Conservation (phyloP, 176 grass and related monocot genomes). For the Pontederia crassipes region DNA sequence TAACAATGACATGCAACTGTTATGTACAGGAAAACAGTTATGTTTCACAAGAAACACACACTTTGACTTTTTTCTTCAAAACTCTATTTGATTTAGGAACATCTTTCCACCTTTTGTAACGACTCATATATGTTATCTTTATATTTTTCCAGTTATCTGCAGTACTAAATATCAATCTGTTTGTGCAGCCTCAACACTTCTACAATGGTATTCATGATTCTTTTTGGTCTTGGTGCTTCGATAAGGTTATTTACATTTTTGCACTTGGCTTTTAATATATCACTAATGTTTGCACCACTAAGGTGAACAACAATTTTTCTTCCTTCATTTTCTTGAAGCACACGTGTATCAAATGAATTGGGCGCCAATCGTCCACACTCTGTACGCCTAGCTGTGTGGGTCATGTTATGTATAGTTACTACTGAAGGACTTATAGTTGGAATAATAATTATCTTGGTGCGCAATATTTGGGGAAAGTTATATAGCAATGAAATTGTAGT, state of each 20-base stretch:
- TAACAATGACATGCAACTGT: no score
- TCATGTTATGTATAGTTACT: conserved; percentile 42
- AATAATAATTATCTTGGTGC: conserved; percentile 35
- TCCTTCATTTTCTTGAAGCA: conserved; percentile 19
- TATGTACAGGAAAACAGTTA: no score
- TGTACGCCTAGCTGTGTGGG: conserved; percentile 42
- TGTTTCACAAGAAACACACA: no score
- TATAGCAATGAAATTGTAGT: conserved; percentile 75
- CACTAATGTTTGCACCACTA: background rate
- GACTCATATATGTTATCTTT: conserved; percentile 1
- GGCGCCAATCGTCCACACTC: conserved; percentile 49
- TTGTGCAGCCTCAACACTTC: conserved; percentile 51
- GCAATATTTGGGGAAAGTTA: conserved; percentile 55
- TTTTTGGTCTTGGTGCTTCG: conserved; percentile 65
- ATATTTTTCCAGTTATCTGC: background rate
- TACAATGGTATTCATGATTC: conserved; percentile 49
- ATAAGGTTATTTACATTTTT: conserved; percentile 44
- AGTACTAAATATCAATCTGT: background rate
- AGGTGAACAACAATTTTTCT: background rate
- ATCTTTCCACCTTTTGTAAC: no score
- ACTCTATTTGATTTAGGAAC: no score
- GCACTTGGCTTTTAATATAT: background rate
- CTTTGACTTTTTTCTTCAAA: no score
- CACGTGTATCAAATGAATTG: conserved; percentile 80
- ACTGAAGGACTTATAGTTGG: conserved; percentile 24